Evolutionary conservation across 2,329 filamentous ascomycete species (phyloP).

Genomic region (Seiridium unicorne): DNA sequence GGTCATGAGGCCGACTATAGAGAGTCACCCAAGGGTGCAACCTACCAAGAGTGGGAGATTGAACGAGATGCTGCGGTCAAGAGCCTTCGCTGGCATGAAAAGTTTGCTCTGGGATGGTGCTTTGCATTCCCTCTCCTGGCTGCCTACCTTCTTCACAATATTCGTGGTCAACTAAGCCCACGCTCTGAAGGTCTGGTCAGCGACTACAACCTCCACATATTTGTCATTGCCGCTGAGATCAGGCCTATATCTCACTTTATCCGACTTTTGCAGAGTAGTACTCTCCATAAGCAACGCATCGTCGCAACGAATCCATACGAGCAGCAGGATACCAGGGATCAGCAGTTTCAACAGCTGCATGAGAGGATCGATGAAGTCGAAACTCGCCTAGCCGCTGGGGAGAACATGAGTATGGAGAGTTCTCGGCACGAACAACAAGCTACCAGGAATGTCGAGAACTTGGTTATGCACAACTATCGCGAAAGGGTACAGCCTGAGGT

Average conservation of each 20-base stretch:
- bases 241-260: slow-evolving; percentile 80
- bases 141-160: slow-evolving; percentile 80
- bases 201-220: slow-evolving; percentile 90
- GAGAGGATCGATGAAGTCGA: slow-evolving; percentile 71
- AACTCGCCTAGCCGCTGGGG: slow-evolving; percentile 43
- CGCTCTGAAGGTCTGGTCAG: slow-evolving; percentile 86
- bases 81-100: slow-evolving; percentile 74
- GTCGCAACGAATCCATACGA: slow-evolving; percentile 54
- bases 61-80: slow-evolving; percentile 41
- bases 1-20: background rate
- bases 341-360: slow-evolving; percentile 55
- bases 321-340: slow-evolving; percentile 31
- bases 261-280: slow-evolving; percentile 75
- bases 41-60: slow-evolving; percentile 18
- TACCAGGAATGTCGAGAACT: slow-evolving; percentile 8
- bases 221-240: slow-evolving; percentile 82
- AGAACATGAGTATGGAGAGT: slow-evolving; percentile 19
- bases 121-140: slow-evolving; percentile 76
- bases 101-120: slow-evolving; percentile 72
- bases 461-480: slow-evolving; percentile 17
- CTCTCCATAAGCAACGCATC: slow-evolving; percentile 76
- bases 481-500: slow-evolving; percentile 40
- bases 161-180: slow-evolving; percentile 76
- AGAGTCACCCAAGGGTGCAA: background rate
- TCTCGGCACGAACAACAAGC: slow-evolving; percentile 21